Evolutionary conservation across 2,329 filamentous ascomycete genomes (phyloP), one percentile per base, ranked within the genome.

Genomic region (Leptosphaerulina australis): DNA sequence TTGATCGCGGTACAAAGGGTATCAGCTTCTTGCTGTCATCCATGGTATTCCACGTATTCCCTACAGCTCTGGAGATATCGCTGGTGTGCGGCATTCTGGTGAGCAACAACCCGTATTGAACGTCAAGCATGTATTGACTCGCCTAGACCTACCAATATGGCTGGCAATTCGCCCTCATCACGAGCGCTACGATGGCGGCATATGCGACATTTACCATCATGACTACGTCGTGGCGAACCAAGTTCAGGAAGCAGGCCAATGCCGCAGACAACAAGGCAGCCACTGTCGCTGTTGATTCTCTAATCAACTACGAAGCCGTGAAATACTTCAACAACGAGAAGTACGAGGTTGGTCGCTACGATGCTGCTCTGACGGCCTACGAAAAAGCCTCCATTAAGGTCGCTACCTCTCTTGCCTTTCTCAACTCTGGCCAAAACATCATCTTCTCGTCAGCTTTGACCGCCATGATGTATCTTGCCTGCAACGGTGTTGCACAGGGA

Each of bases 281-380:
- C 1, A 97, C 93, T 0, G 91, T 97, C 6, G 93, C 93, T 0
- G 92, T 97, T 1, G 94, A 99, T 75, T 96, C 92, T 0, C 78
- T 99, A 40, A 96, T 99, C 79, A 99, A 99, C 77, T 99, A 97
- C 68, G 94, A 99, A 74, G 93, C 95, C 11, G 94, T 99, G 69
- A 99, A 99, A 76, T 96, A 97, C 77, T 99, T 97, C 78, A 99
- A 99, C 78, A 99, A 99, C 67, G 95, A 99, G 69, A 90, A 88
- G 59, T 97, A 91, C 60, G 94, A 99, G 76, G 90, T 96, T 33
- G 82, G 83, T 24, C 85, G 94, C 31, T 99, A 99, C 71, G 92
- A 97, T 73, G 84, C 87, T 63, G 91, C 94, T 0, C 79, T 99
- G 18, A 82, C 86, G 58, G 83, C 87, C 51, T 99, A 99, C 71